A percentile compares a stretch with the other conserved stretches of the same genome.
Evolutionary conservation across 129 eudicot genomes (phyloP).

Genomic region (Cynara cardunculus): DNA sequence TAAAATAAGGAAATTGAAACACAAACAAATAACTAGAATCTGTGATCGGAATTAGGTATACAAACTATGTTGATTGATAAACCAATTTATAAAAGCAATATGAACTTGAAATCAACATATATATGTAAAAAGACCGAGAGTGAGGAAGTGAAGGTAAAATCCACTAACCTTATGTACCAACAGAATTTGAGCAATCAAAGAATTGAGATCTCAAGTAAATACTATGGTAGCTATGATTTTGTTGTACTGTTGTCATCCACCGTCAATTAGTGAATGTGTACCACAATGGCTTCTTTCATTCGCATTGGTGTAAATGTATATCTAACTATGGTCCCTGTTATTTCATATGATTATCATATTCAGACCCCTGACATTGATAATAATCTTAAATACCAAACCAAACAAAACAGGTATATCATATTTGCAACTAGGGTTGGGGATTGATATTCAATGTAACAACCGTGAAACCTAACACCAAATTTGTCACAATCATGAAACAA

Average conservation of each 20-base stretch:
- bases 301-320: not conserved
- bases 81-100: not conserved
- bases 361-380: not conserved
- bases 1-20: not conserved
- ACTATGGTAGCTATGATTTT: slow-evolving; percentile 3
- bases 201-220: slow-evolving; percentile 25
- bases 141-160: slow-evolving; percentile 3
- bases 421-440: too few species aligned
- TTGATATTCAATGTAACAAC: too few species aligned
- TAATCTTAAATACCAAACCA: too few species aligned
- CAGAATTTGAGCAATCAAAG: not conserved
- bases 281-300: slow-evolving; percentile 24
- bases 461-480: too few species aligned
- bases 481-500: too few species aligned
- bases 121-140: not conserved
- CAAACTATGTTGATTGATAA: not conserved
- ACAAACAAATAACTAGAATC: not conserved
- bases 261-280: slow-evolving; percentile 12
- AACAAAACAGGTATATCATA: too few species aligned
- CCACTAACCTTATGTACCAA: slow-evolving; percentile 23
- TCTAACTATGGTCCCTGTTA: not conserved
- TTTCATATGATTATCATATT: not conserved
- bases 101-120: slow-evolving; percentile 7
- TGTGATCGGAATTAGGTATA: not conserved
- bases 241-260: slow-evolving; percentile 13